A percentile compares a stretch with the other conserved stretches of the same genome.
These are phyloP conservation scores for Backusella tarrabulga DNA, from an alignment of 192 early-diverging fungal species.

Conservation along the genomic window DNA sequence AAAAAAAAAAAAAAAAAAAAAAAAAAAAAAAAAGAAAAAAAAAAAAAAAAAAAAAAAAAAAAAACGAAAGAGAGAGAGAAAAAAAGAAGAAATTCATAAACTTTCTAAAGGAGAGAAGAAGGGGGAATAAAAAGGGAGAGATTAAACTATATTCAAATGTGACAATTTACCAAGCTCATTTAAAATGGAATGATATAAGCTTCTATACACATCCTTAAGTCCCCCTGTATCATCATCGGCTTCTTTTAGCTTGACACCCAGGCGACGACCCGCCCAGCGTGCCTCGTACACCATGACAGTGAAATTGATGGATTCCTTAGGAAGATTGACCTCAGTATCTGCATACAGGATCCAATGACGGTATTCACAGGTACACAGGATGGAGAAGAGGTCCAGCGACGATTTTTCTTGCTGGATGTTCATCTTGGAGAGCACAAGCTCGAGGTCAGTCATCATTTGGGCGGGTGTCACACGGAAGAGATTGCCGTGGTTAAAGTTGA, in stretches of 20 bases:
- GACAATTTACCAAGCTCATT: background rate
- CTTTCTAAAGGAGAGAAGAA: no score
- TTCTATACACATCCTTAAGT: background rate
- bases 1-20: no score
- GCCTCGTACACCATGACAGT: slow-evolving; percentile 23
- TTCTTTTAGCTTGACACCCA: slow-evolving; percentile 28
- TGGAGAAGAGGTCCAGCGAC: background rate
- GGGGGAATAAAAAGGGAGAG: background rate
- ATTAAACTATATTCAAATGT: slow-evolving; percentile 1
- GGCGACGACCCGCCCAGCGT: slow-evolving; percentile 20
- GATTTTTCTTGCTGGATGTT: background rate
- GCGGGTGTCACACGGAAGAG: slow-evolving; percentile 14
- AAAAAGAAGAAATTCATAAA: no score
- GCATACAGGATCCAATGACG: background rate
- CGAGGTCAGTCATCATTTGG: slow-evolving; percentile 2
- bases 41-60: no score
- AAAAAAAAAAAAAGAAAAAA: no score
- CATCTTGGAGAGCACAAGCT: background rate
- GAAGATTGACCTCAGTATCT: background rate
- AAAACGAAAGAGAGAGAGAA: no score
- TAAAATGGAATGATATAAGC: background rate
- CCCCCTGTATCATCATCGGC: background rate
- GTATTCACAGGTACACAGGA: background rate
- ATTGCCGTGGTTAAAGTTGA: slow-evolving; percentile 16
- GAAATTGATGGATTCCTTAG: slow-evolving; percentile 7